Conservation (phyloP, 2,329 filamentous ascomycete species). For the Penicillium sp. region DNA sequence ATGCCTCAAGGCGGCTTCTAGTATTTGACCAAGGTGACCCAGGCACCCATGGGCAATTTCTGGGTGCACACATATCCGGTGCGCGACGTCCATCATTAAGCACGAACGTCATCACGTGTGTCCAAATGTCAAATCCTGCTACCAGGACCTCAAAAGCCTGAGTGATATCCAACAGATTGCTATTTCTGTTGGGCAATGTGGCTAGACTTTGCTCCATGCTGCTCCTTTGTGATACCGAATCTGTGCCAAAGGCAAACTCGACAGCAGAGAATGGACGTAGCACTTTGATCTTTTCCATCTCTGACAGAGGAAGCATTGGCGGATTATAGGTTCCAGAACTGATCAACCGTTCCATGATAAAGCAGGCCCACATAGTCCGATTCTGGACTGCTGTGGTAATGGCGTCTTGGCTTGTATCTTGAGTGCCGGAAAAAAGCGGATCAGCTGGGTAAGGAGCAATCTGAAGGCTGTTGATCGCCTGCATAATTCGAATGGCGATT, state of each 20-base stretch:
- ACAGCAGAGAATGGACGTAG: constrained; percentile 21
- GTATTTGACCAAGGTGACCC: constrained; percentile 43
- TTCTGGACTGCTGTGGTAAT: constrained; percentile 39
- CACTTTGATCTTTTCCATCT: constrained; percentile 22
- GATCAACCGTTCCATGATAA: constrained; percentile 52
- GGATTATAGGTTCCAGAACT: constrained; percentile 46
- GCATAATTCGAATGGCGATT: constrained; percentile 48
- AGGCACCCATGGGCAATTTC: constrained; percentile 48
- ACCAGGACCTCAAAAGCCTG: constrained; percentile 38
- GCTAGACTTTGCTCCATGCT: constrained; percentile 12
- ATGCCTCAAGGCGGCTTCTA: constrained; percentile 37
- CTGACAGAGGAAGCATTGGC: constrained; percentile 30
- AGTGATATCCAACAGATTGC: constrained; percentile 17
- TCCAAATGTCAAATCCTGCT: constrained; percentile 51
- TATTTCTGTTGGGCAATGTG: constrained; percentile 10
- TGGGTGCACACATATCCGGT: constrained; percentile 43
- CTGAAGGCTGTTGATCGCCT: constrained; percentile 25
- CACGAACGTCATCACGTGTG: constrained; percentile 48
- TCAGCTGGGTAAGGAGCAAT: constrained; percentile 34
- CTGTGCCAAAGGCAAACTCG: constrained; percentile 47
- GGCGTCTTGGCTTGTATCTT: constrained; percentile 23
- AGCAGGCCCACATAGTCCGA: constrained; percentile 52
- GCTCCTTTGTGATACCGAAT: constrained; percentile 16
- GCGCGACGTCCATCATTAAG: constrained; percentile 50
- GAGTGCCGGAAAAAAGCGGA: constrained; percentile 18